Evolutionary conservation across 495 filamentous ascomycete species (phyloP).

Genomic region (Neurospora sp.): DNA sequence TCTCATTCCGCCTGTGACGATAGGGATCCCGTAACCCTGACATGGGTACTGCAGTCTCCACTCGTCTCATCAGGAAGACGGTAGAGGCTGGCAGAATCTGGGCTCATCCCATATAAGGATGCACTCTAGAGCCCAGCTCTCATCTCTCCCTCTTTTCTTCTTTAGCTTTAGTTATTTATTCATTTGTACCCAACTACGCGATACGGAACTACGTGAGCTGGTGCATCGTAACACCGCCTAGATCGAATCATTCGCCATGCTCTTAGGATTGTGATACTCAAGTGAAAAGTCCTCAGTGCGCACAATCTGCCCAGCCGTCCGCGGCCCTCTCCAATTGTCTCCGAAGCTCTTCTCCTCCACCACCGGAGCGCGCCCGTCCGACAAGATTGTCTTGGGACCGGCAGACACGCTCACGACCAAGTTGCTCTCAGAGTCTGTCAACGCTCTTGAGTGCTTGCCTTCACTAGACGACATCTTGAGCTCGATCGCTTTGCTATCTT

Average conservation of each 20-base stretch:
- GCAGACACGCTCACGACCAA: neutral
- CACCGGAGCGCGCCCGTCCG: neutral
- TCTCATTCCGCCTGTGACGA: neutral
- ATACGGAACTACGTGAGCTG: too few species aligned
- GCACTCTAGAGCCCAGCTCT: too few species aligned
- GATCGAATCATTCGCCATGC: neutral
- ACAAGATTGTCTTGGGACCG: too few species aligned
- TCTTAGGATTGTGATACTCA: neutral
- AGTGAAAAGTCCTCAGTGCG: conserved; percentile 4
- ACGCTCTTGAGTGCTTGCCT: neutral
- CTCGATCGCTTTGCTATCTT: neutral
- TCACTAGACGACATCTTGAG: neutral
- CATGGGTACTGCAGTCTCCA: too few species aligned
- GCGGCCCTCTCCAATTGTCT: neutral
- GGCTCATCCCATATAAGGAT: too few species aligned
- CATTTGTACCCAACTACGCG: too few species aligned
- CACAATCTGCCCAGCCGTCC: conserved; percentile 1
- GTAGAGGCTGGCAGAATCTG: too few species aligned
- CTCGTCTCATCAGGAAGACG: too few species aligned
- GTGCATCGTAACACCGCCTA: too few species aligned
- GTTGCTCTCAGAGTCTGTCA: neutral
- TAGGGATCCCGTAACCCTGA: too few species aligned
- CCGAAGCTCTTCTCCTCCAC: neutral
- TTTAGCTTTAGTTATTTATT: too few species aligned
- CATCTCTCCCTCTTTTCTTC: too few species aligned